Evolutionary conservation across 2,329 filamentous ascomycete species (phyloP).

Genomic region (Sporothrix dimorphospora): DNA sequence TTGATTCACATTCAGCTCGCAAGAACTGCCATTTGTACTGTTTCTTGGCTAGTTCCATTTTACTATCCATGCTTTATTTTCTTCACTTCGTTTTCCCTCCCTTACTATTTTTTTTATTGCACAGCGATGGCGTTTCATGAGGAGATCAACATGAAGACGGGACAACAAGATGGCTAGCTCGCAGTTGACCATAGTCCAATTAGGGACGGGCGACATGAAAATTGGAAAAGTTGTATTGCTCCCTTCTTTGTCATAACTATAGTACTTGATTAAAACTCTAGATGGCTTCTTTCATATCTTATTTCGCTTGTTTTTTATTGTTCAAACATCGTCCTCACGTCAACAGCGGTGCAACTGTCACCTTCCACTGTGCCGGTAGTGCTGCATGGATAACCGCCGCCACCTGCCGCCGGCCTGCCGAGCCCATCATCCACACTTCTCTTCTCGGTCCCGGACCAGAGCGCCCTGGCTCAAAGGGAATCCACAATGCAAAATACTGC

Average conservation of each 20-base stretch:
- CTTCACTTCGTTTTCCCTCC: background rate
- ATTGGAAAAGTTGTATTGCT: background rate
- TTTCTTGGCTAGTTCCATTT: background rate
- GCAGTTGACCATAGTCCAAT: background rate
- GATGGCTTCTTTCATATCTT: background rate
- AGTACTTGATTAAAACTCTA: background rate
- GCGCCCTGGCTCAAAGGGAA: conserved; percentile 38
- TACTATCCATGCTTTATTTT: background rate
- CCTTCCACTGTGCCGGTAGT: conserved; percentile 42
- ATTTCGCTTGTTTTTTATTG: background rate
- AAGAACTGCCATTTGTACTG: background rate
- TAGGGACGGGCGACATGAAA: background rate
- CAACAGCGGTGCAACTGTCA: conserved; percentile 43
- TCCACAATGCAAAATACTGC: conserved; percentile 45
- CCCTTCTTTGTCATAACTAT: background rate
- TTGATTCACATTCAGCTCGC: background rate
- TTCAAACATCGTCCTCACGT: conserved; percentile 36
- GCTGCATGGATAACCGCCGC: conserved; percentile 43
- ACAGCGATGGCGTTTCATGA: conserved; percentile 33
- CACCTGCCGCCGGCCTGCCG: conserved; percentile 44
- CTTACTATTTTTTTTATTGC: conserved; percentile 23
- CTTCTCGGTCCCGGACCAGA: background rate
- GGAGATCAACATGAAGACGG: background rate
- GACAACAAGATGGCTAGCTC: background rate
- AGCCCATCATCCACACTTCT: conserved; percentile 44